Base-by-base conservation (phyloP, 129 eudicot species). In the Tagetes erecta region DNA sequence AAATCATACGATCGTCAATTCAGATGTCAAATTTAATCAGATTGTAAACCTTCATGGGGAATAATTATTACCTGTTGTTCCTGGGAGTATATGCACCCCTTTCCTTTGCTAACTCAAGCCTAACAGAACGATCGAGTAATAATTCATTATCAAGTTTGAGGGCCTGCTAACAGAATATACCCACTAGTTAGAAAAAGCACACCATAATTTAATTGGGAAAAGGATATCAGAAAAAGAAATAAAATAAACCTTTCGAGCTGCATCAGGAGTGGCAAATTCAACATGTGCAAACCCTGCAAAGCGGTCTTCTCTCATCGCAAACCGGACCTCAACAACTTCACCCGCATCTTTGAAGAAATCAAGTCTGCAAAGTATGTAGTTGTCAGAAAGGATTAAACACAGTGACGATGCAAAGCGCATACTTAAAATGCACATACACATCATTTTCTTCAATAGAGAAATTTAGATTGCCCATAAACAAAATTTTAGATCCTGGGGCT, bases 271-370 rank as follows among this genome's bases (percentile, higher is more conserved):
- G 68, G 88, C 83, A 59, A 95, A 91, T 73, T 95, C 97, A 79
- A 95, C 91, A 76, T 91, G 97, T 27, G 92, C 99, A 77, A 71
- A 91, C 33, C 99, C 99, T 63, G 84, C 88, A 76, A 95, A 88
- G n/a, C 70, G 63, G n/a, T 84, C 95, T n/a, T 65, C 70, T 52
- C 76, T 82, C 20, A 76, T 53, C 5, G 96, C 78, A 77, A 95
- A 89, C 64, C 97, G 91, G 9, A 91, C 83, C 3, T 84, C 91
- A 53, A 69, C 83, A 78, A 95, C 72, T 85, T 91, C 96, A 34
- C 97, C 99, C 27, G 71, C 86, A 41, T 71, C 83, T 64, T 95
- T 84, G 79, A 95, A 95, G 70, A 95, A 91, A n/a, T 84, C 59
- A 70, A 72, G 65, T 14, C 99, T 95, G 91, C 33, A 67, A 14